These are phyloP conservation scores for Leptographium lundbergii DNA, from an alignment of 2,329 filamentous ascomycete genomes.

Conservation along the genomic window DNA sequence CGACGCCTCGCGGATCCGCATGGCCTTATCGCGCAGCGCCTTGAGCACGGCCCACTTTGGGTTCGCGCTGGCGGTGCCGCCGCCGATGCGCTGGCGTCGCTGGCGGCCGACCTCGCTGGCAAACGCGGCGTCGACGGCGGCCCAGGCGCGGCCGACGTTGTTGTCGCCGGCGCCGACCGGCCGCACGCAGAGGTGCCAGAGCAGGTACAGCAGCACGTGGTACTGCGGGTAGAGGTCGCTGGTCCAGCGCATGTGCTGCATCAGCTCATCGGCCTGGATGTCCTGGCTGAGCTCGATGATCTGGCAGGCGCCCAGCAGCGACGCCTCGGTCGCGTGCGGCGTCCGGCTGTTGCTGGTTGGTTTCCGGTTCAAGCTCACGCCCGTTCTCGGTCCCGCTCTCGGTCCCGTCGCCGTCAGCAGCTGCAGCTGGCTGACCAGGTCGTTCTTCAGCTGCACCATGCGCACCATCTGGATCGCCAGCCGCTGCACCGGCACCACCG, in stretches of 20 bases:
- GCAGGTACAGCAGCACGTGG: conserved; percentile 27
- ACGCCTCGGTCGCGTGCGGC: conserved; percentile 8
- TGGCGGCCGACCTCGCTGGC: conserved; percentile 6
- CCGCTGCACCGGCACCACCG: conserved; percentile 29
- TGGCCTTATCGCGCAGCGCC: conserved; percentile 19
- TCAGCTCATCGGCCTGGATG: conserved; percentile 22
- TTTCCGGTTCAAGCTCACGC: too few species aligned
- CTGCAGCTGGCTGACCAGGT: conserved; percentile 18
- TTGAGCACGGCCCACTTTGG: conserved; percentile 21
- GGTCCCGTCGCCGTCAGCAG: background rate
- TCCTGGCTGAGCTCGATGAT: conserved; percentile 21
- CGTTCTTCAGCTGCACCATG: conserved; percentile 15
- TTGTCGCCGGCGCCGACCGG: conserved; percentile 18
- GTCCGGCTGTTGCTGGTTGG: background rate
- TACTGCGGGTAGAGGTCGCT: conserved; percentile 28
- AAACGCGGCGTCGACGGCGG: conserved; percentile 14
- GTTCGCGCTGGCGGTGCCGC: background rate
- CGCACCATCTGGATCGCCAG: conserved; percentile 13
- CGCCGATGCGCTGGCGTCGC: conserved; percentile 3
- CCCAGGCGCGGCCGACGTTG: conserved; percentile 21
- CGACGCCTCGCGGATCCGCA: conserved; percentile 11
- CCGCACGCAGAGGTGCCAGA: conserved; percentile 29
- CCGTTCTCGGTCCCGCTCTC: too few species aligned
- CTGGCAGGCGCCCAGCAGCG: conserved; percentile 19
- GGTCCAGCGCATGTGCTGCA: conserved; percentile 25